Conservation (phyloP, 371 early-diverging fungal genomes). For the Mucor velutinosus region DNA sequence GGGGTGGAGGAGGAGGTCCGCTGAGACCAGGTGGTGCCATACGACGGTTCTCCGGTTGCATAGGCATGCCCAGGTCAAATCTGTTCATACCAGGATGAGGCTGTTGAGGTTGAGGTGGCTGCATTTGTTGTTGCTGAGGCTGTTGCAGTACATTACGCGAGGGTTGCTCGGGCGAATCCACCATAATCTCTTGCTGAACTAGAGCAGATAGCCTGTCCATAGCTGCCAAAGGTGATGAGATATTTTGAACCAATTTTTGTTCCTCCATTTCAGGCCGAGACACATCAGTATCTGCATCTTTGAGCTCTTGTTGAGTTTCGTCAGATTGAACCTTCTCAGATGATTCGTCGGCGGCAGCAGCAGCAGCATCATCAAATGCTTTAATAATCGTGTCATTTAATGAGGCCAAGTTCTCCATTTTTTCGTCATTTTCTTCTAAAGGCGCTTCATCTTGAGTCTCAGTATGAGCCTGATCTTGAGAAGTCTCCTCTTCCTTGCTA, state of each 20-base stretch:
- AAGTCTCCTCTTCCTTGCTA: not conserved
- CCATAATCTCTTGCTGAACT: constrained; percentile 31
- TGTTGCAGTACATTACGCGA: not conserved
- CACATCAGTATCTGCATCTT: not conserved
- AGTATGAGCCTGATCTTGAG: not conserved
- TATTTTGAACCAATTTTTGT: not conserved
- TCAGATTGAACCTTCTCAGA: constrained; percentile 12
- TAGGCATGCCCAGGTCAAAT: constrained; percentile 12
- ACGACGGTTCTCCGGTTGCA: constrained; percentile 13
- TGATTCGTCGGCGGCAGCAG: constrained; percentile 4
- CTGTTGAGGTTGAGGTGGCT: constrained; percentile 10
- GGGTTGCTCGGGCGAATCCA: constrained; percentile 21
- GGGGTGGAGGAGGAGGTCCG: constrained; percentile 24
- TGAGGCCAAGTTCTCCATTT: constrained; percentile 12
- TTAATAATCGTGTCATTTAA: constrained; percentile 34
- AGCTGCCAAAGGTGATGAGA: constrained; percentile 29
- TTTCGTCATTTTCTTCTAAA: not conserved
- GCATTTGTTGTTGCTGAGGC: not conserved
- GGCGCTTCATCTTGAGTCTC: not conserved
- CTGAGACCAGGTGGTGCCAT: constrained; percentile 22
- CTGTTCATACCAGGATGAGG: constrained; percentile 1
- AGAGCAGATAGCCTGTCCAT: constrained; percentile 37
- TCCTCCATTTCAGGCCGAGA: not conserved
- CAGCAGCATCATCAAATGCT: constrained; percentile 29
- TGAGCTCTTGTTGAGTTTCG: not conserved